phyloP scores from a whole-genome alignment of 2,329 filamentous ascomycete species.

The Alternaria incomplexa region DNA sequence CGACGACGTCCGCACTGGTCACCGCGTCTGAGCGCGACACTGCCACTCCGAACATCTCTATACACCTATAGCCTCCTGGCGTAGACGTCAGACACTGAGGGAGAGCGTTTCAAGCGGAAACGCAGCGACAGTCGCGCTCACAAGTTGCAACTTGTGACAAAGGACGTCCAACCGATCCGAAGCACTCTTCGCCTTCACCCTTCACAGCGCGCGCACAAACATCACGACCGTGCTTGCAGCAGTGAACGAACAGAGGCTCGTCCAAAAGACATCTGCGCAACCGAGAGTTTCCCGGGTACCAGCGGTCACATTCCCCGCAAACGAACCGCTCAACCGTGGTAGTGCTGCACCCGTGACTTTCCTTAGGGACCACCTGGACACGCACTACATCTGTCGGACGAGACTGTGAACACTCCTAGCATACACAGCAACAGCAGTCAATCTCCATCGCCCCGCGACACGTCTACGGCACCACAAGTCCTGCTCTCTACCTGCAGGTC shows the following conservation, averaged over 20 bases:
- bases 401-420: not conserved
- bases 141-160: not conserved
- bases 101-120: not conserved
- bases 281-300: not conserved
- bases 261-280: not conserved
- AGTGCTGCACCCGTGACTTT: not conserved
- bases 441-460: not conserved
- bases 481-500: not conserved
- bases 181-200: not conserved
- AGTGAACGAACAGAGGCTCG: not conserved
- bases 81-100: not conserved
- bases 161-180: not conserved
- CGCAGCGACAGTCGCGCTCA: not conserved
- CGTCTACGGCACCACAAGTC: not conserved
- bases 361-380: not conserved
- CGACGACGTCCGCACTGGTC: constrained; percentile 26
- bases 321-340: constrained; percentile 3
- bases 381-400: not conserved
- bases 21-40: constrained; percentile 27
- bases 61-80: not conserved
- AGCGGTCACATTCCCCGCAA: constrained; percentile 1
- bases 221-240: not conserved
- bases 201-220: not conserved
- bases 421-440: not conserved
- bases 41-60: constrained; percentile 3